phyloP scores from a whole-genome alignment of 2,329 filamentous ascomycete species.

The Aspergillus vadensis region DNA sequence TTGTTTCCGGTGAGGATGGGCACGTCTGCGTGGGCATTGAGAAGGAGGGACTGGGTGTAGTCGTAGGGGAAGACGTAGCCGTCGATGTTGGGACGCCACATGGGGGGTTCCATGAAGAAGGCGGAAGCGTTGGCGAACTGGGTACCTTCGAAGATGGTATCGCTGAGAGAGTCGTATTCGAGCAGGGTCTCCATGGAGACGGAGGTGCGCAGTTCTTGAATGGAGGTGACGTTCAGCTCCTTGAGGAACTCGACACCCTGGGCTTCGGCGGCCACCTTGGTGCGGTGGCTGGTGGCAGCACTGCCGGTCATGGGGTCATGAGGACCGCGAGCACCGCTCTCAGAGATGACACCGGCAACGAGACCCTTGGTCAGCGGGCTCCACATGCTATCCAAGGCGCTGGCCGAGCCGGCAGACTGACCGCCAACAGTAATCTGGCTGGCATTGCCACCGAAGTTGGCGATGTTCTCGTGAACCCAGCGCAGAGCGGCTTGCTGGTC shows the following conservation, averaged over 20 bases:
- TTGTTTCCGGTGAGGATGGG: conserved; percentile 36
- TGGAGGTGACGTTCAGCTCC: conserved; percentile 41
- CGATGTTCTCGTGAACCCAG: conserved; percentile 28
- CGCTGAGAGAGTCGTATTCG: conserved; percentile 19
- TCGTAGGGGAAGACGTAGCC: conserved; percentile 31
- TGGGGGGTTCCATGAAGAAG: conserved; percentile 23
- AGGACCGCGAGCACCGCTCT: conserved; percentile 35
- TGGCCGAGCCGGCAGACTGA: conserved; percentile 36
- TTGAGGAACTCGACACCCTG: conserved; percentile 38
- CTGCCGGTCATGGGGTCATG: conserved; percentile 32
- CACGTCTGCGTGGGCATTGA: conserved; percentile 25
- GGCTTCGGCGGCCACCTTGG: conserved; percentile 24
- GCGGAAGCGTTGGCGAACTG: conserved; percentile 25
- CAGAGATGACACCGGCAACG: conserved; percentile 33
- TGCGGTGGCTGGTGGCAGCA: conserved; percentile 29
- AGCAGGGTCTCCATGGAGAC: conserved; percentile 42
- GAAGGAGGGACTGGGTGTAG: conserved; percentile 23
- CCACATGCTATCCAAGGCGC: conserved; percentile 27
- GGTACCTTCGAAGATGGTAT: conserved; percentile 28
- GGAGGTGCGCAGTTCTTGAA: conserved; percentile 43
- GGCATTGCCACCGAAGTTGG: conserved; percentile 26
- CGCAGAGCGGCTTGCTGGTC: conserved; percentile 28
- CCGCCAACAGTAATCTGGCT: conserved; percentile 31
- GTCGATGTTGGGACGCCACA: conserved; percentile 33
- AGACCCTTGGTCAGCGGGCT: conserved; percentile 27